phyloP scores from a whole-genome alignment of 169 alveolate species.

The Plasmodium sp. region DNA sequence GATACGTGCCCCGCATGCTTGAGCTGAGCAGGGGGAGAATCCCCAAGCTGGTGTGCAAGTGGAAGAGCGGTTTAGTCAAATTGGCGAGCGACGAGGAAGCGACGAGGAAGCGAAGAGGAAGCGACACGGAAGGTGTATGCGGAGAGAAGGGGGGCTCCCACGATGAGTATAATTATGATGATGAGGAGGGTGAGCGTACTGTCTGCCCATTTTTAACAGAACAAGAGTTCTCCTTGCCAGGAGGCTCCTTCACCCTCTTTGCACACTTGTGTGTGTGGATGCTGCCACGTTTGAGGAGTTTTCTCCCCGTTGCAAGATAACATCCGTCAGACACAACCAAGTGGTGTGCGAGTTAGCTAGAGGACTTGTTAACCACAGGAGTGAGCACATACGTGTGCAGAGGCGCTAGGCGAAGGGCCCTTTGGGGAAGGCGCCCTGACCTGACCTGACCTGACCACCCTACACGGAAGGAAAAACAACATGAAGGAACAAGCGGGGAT shows the following conservation, averaged over 20 bases:
- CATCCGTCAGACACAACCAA: not conserved
- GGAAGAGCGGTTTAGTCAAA: not conserved
- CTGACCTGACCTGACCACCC: not conserved
- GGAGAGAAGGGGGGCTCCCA: not conserved
- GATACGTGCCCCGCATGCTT: not conserved
- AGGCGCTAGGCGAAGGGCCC: not conserved
- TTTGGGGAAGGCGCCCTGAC: not conserved
- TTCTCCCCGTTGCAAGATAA: not conserved
- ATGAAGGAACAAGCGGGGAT: too few species aligned
- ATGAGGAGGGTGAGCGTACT: not conserved
- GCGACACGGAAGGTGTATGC: not conserved
- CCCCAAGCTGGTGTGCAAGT: not conserved
- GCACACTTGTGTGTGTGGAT: not conserved
- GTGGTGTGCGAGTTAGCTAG: not conserved
- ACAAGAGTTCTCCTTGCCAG: not conserved
- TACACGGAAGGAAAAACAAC: not conserved
- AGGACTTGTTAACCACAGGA: not conserved
- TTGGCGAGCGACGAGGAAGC: not conserved
- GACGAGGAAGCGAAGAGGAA: not conserved
- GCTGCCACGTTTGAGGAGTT: not conserved
- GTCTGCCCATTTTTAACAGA: not conserved
- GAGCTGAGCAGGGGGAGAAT: not conserved
- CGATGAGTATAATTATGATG: not conserved
- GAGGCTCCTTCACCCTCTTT: not conserved
- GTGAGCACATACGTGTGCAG: not conserved